phyloP scores from a whole-genome alignment of 106 monocot species.

The Phalaenopsis aphrodite region DNA sequence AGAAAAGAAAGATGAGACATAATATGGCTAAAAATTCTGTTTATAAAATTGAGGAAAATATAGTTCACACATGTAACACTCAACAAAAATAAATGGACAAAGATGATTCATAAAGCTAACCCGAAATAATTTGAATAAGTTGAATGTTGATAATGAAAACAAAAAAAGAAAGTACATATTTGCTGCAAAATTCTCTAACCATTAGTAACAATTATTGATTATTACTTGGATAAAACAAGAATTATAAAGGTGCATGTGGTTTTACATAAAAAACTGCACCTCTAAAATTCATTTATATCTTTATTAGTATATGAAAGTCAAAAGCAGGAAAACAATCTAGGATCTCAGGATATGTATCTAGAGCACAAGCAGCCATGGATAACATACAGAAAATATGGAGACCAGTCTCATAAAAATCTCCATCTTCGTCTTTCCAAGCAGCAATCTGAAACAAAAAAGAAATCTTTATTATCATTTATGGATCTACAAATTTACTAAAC shows the following conservation, averaged over 20 bases:
- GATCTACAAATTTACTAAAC: background rate
- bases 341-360: background rate
- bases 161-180: background rate
- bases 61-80: too few species aligned
- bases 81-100: too few species aligned
- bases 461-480: background rate
- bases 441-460: slow-evolving; percentile 45
- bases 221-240: background rate
- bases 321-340: background rate
- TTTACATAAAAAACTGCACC: background rate
- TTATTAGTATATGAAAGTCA: background rate
- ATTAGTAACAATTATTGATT: background rate
- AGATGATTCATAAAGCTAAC: background rate
- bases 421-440: slow-evolving; percentile 95
- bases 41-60: too few species aligned
- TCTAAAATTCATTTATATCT: slow-evolving; percentile 1
- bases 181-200: background rate
- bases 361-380: background rate
- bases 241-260: background rate
- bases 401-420: slow-evolving; percentile 98
- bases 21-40: background rate
- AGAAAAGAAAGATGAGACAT: too few species aligned
- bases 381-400: slow-evolving; percentile 96
- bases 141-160: background rate
- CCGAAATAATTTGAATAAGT: background rate